Base-by-base conservation (phyloP, 352 stramenopile genomes). In the Globisporangium emineosum region DNA sequence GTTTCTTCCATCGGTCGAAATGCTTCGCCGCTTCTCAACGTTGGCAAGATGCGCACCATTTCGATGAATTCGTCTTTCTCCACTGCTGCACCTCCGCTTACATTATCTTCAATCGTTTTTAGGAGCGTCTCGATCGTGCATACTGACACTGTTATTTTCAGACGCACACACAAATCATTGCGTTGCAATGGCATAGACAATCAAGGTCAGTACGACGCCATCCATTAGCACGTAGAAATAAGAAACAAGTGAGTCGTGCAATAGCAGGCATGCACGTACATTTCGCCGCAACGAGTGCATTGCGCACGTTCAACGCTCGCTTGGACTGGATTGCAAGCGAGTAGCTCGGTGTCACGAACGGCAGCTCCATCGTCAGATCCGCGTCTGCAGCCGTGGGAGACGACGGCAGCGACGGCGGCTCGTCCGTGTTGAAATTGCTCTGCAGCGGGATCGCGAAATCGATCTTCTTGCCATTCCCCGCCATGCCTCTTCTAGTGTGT, bases 281-380 rank as follows among this genome's bases (percentile, higher is more conserved):
- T 19, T 89, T 85, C 1, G 80, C 83, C 5, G 76, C 83, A 17
- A 93, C 79, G 5, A 94, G 75, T 12, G 86, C 80, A 51, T 94
- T 91, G 59, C 75, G 79, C 54, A 93, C 75, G 25, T 69, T 51
- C 69, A 83, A 68, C 47, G 87, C 86, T 58, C 83, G 80, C 70
- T 85, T 93, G 53, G 81, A 82, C 61, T 92, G 80, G 32, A 92
- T 79, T 60, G 80, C 74, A 27, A 94, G 65, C 47, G 81, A 80
- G 43, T 74, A 83, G 57, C 65, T 78, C 15, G 81, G 74, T 64
- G 66, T 79, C 42, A 89, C 69, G 56, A 85, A 90, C 2, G 86
- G 83, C 57, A 94, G 50, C 25, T 81, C 68, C 19, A 92, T 62
- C 12, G 77, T 62, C 30, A 69, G 70, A 56, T 91, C 81, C 3